Base-by-base conservation (phyloP, 2,329 filamentous ascomycete species). In the Botryosphaeria agaves region DNA sequence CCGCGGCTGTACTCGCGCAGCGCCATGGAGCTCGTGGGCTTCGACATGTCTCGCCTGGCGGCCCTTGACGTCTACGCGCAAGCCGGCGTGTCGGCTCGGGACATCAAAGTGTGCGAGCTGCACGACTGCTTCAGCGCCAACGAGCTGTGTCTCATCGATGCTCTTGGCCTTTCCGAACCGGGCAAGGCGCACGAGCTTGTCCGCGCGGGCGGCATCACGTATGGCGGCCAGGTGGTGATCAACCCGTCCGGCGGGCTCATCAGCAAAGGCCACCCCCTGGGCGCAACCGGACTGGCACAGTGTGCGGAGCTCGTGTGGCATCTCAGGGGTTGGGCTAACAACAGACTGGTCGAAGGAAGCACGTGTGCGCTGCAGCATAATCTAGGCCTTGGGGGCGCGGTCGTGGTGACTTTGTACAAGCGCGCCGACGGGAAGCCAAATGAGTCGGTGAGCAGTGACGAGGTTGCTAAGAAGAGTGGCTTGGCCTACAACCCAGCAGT, bases 61-160 rank as follows among this genome's bases (percentile, higher is more conserved):
- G 75, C 72, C 5, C 55, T 63, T 36, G 59, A 62, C 1, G 87
- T 87, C n/a, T 61, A 80, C 37, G 62, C 58, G 18, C 79, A 95
- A 56, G 83, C 84, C 0, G 68, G 70, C 14, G 66, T 72, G 2
- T 59, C 58, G 4, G 59, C 79, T 0, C 55, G 59, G 19, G 79
- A 92, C 40, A 67, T 87, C 38, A 73, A 77, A 45, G 79, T 95
- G 11, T 84, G 82, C 47, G 87, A 95, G 60, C 64, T 95, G 36
- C 89, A 95, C 57, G 89, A 95, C 60, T 95, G 89, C 62, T 95
- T 95, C 67, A 84, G 76, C 14, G 76, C 87, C 17, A 95, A 95
- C 52, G 82, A 95, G 62, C 79, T 95, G 77, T 69, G 89, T 30
- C 76, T 75, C 2, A 74, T 95, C 30, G 87, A 95, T 49, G 82